Evolutionary conservation across 2,329 filamentous ascomycete species (phyloP).

Genomic region (Neofusicoccum laricinum): DNA sequence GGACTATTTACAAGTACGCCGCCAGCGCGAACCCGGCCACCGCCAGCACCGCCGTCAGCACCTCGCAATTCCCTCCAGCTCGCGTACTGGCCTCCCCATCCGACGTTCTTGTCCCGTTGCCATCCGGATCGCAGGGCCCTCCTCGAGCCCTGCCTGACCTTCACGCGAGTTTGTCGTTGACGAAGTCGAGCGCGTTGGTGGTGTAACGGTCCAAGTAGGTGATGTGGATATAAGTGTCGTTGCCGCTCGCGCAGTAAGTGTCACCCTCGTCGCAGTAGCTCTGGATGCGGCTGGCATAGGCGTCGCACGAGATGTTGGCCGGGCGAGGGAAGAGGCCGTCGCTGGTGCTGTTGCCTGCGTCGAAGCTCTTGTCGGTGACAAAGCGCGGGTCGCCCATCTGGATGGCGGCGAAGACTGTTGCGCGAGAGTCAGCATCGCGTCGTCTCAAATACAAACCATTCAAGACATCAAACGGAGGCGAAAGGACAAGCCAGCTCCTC

Average conservation of each 20-base stretch:
- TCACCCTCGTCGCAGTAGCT: conserved; percentile 9
- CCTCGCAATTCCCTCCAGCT: neutral
- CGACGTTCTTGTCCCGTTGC: neutral
- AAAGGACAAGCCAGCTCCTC: no score
- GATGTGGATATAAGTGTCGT: neutral
- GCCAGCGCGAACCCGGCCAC: neutral
- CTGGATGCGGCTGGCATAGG: neutral
- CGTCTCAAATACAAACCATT: no score
- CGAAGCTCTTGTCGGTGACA: neutral
- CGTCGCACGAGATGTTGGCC: conserved; percentile 2
- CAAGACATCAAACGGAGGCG: no score
- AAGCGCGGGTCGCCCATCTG: conserved; percentile 6
- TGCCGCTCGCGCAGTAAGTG: neutral
- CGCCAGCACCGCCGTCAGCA: neutral
- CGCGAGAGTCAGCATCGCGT: neutral
- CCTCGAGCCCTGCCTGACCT: neutral
- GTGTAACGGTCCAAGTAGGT: conserved; percentile 7
- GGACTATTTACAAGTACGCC: neutral
- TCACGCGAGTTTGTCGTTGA: conserved; percentile 1
- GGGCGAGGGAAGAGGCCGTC: neutral
- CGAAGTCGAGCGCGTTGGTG: neutral
- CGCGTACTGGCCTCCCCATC: neutral
- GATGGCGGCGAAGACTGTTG: neutral
- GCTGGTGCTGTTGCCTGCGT: neutral
- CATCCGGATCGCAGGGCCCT: neutral